Evolutionary conservation across 257 asterid species (phyloP), one percentile per base, ranked within the genome.

Genomic region (Solanum chilense): DNA sequence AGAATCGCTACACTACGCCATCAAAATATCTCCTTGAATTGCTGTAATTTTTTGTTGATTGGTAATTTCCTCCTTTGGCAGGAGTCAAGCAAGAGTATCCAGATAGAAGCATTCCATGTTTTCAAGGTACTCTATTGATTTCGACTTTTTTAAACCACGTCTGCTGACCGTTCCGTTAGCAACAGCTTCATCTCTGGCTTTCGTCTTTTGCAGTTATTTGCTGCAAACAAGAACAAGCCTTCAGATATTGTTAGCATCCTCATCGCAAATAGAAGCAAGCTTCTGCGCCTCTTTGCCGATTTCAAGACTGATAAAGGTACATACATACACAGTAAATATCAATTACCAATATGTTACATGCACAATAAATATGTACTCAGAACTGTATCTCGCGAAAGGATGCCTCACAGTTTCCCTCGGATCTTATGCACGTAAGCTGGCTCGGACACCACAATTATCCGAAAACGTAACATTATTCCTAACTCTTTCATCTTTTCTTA

Each of bases 71-170:
- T 80, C 85, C 73, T 87, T 77, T 93, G 82, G 85, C 95, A 96
- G 99, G 99, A 96, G 85, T 91, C 98, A 1, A 94, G 98, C 95
- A 96, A 96, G 92, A 96, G 94, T 88, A 96, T 96, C 85, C 98
- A 95, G 90, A 92, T 95, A 20, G 99, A 96, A 88, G 98, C 99
- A 56, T 96, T 96, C 90, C 99, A 96, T 82, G 97, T 96, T 84
- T 96, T 96, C 73, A 96, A 96, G 99, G 99, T 96, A 91, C 23
- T 8, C 68, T 58, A 39, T 23, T 35, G 82, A 39, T 86, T 47
- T 52, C 13, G 15, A 52, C 58, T 35, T 29, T 3, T 47, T n/a
- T 11, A 2, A 64, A 11, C 70, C 33, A n/a, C 1, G 71, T n/a
- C 71, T 13, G 18, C 71, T 64, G 49, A 68, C n/a, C 12, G 49